Evolutionary conservation across 2,329 filamentous ascomycete species (phyloP).

Genomic region (Fonsecaea pugnacius): DNA sequence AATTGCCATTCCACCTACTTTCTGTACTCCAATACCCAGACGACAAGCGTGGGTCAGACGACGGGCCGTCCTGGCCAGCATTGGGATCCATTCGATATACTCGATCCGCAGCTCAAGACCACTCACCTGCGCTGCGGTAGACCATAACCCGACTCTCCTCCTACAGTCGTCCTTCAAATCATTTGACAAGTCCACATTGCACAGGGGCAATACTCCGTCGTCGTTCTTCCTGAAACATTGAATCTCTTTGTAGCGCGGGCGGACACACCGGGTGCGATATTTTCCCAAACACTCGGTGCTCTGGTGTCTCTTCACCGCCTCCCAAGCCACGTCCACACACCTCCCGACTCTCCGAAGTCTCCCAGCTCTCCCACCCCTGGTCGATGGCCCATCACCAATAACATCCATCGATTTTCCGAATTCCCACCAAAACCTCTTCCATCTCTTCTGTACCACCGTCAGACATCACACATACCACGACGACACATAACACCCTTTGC

Average conservation of each 20-base stretch:
- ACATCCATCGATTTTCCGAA: slow-evolving; percentile 15
- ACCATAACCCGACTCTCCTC: slow-evolving; percentile 20
- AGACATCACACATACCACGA: slow-evolving; percentile 3
- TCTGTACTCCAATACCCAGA: background rate
- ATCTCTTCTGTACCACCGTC: slow-evolving; percentile 29
- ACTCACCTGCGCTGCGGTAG: slow-evolving; percentile 4
- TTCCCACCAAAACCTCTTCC: slow-evolving; percentile 15
- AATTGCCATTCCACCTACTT: slow-evolving; percentile 1
- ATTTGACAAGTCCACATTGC: slow-evolving; percentile 11
- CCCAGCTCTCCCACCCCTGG: slow-evolving; percentile 6
- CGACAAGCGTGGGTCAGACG: slow-evolving; percentile 17
- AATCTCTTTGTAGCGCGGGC: background rate
- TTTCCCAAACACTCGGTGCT: slow-evolving; percentile 14
- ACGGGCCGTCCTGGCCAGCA: slow-evolving; percentile 3
- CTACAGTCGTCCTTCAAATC: slow-evolving; percentile 18
- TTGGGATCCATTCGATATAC: slow-evolving; percentile 9
- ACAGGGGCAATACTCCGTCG: slow-evolving; percentile 4
- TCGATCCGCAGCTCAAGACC: slow-evolving; percentile 7
- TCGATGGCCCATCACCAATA: slow-evolving; percentile 30
- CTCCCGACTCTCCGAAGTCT: slow-evolving; percentile 19
- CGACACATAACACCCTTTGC: slow-evolving; percentile 1
- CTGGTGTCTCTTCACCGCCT: slow-evolving; percentile 15
- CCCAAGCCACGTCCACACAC: slow-evolving; percentile 7
- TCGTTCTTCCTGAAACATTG: slow-evolving; percentile 10
- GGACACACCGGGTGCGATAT: slow-evolving; percentile 7